Base-by-base conservation (phyloP, 2,329 filamentous ascomycete species). In the Aspergillus versicolor region DNA sequence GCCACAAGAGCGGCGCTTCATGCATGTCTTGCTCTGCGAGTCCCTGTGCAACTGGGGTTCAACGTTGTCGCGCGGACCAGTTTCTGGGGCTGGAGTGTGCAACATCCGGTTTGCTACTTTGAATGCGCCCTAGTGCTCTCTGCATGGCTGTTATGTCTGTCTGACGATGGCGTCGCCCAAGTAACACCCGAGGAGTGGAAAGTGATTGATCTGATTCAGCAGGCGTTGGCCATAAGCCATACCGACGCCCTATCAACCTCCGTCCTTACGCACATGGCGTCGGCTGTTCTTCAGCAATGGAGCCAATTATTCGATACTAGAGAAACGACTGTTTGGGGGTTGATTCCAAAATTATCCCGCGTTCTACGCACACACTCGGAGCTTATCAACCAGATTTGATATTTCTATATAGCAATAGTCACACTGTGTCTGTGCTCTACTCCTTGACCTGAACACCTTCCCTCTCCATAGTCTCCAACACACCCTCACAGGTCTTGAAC, bases 401-500 rank as follows among this genome's bases (percentile, higher is more conserved):
- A 19, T 19, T 19, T 19, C 17, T 19, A 19, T 19, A 19, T 19
- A 19, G 17, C 17, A 19, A 19, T 19, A 19, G 17, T 19, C 17
- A 19, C 17, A 19, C 17, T 19, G 2, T 19, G 17, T 19, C 17
- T 19, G 17, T 19, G 1, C 17, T 19, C 17, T 19, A 19, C 17
- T 19, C 17, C 17, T 19, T 19, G 17, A 19, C 17, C 17, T 19
- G 17, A 19, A 19, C 17, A 19, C 17, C 17, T 19, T 19, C 17
- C 1, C 2, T 19, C 17, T 19, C 17, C 17, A 19, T 19, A 19
- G 17, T 19, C 17, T 19, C 17, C 17, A 19, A 19, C 17, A 53
- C 51, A 27, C n/a, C 61, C 61, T 71, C 69, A 6, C 70, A 68
- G 38, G 66, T 58, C 61, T 71, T 71, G 46, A 71, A 65, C 9